Base-by-base conservation (phyloP, 2,329 filamentous ascomycete genomes). In the Fusarium mangiferae region DNA sequence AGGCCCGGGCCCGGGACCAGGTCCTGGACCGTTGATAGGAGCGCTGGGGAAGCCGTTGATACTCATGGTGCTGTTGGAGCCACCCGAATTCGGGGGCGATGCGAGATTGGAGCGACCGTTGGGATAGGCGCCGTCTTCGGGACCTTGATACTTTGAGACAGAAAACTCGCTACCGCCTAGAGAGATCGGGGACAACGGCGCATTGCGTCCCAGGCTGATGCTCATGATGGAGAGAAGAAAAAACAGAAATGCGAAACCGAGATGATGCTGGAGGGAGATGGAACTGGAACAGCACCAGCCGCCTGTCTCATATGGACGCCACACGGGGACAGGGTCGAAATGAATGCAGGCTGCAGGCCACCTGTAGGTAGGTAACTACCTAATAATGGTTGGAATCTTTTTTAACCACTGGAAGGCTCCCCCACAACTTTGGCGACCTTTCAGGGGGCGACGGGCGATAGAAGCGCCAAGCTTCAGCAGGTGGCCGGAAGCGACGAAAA, bases 131-230 rank as follows among this genome's bases (percentile, higher is more conserved):
- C 85, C 85, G 82, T 89, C 85, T 80, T 85, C 87, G 79, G 87
- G 79, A 72, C 84, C 84, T 73, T 90, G 88, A 82, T 94, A 93
- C 80, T 91, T 91, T 73, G 89, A 89, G 77, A 92, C 88, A 55
- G 93, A 93, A 92, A 93, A 96, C 82, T 96, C 94, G 86, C 91
- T 95, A 82, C 92, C 94, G 82, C 92, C 92, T 87, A 93, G 85
- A 84, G 94, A 96, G 82, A 94, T 89, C 80, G 94, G 94, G 81
- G 94, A 95, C 82, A 95, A 87, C 81, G 92, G 92, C 85, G 90
- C 91, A 89, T 93, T 91, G 85, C 89, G 90, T 81, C 87, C 89
- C 81, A 86, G 88, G 72, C 75, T 76, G 79, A 80, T 79, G 81
- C 80, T 93, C 92, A 94, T 93, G 85, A 82, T 89, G 76, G 72